A percentile compares a stretch with the other conserved stretches of the same genome.
phyloP scores from a whole-genome alignment of 306 rosid genomes.

The Inga oerstediana region DNA sequence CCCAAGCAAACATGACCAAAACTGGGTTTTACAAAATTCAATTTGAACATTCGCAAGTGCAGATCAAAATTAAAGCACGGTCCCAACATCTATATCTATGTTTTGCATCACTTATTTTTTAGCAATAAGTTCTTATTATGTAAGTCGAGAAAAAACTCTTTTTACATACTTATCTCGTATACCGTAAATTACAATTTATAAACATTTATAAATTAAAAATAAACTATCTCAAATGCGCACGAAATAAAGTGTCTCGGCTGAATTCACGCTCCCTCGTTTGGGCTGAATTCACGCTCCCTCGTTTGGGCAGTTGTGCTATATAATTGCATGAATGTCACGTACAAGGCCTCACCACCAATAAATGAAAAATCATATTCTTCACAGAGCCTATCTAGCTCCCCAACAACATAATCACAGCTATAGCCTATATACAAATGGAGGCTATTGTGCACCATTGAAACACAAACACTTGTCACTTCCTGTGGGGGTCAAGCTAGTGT shows the following conservation, averaged over 20 bases:
- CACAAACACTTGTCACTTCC: neutral
- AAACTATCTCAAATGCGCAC: too few relatives aligned
- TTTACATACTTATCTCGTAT: too few relatives aligned
- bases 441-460: neutral
- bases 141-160: too few relatives aligned
- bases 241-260: neutral
- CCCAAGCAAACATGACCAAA: neutral
- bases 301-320: neutral
- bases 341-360: neutral
- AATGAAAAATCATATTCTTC: neutral
- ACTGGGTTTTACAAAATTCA: neutral
- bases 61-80: neutral
- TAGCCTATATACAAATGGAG: neutral
- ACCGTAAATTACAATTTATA: too few relatives aligned
- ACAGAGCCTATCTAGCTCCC: neutral
- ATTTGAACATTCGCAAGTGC: neutral
- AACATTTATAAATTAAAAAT: too few relatives aligned
- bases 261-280: neutral
- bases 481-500: neutral
- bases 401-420: neutral
- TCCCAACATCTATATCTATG: neutral
- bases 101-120: too few relatives aligned
- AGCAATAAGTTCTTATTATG: too few relatives aligned
- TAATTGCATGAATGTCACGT: neutral
- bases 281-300: neutral